Conservation (phyloP, 2,329 filamentous ascomycete species). For the Dothistroma pini region DNA sequence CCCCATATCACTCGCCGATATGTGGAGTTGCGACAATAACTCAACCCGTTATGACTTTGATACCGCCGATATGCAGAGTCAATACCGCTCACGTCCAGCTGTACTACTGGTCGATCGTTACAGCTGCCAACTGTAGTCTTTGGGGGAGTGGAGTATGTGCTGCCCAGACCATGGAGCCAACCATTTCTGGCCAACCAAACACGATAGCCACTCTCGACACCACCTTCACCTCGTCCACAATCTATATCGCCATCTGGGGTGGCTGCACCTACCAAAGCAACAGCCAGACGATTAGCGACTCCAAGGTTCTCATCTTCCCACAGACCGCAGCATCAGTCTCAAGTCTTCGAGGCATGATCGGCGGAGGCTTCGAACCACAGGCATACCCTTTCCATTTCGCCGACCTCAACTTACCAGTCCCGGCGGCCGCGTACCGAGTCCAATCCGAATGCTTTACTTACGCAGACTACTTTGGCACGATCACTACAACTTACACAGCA, state of each 20-base stretch:
- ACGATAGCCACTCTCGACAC: constrained; percentile 17
- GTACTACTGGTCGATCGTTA: constrained; percentile 19
- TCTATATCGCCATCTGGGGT: constrained; percentile 23
- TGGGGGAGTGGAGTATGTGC: constrained; percentile 14
- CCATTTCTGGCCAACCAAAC: constrained; percentile 20
- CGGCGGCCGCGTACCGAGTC: constrained; percentile 22
- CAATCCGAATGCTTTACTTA: constrained; percentile 20
- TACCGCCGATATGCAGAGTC: constrained; percentile 11
- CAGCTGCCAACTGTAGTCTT: constrained; percentile 5
- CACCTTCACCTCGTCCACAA: constrained; percentile 24
- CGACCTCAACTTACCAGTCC: constrained; percentile 18
- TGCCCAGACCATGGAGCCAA: constrained; percentile 15
- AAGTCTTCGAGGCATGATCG: constrained; percentile 17
- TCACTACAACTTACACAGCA: constrained; percentile 4
- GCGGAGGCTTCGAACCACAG: constrained; percentile 10
- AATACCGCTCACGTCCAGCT: constrained; percentile 18
- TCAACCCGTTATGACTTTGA: not conserved
- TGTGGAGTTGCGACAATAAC: constrained; percentile 11
- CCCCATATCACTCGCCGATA: constrained; percentile 6
- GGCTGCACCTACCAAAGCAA: constrained; percentile 14
- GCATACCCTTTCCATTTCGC: constrained; percentile 21
- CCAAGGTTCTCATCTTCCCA: constrained; percentile 17
- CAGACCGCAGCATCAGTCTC: constrained; percentile 16
- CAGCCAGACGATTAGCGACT: constrained; percentile 6
- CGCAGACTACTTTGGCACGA: not conserved